Percentiles rank a stretch among this genome's conserved stretches.
phyloP scores from a whole-genome alignment of 768 basidiomycete species.

The Brasilioporus rufonigricans region DNA sequence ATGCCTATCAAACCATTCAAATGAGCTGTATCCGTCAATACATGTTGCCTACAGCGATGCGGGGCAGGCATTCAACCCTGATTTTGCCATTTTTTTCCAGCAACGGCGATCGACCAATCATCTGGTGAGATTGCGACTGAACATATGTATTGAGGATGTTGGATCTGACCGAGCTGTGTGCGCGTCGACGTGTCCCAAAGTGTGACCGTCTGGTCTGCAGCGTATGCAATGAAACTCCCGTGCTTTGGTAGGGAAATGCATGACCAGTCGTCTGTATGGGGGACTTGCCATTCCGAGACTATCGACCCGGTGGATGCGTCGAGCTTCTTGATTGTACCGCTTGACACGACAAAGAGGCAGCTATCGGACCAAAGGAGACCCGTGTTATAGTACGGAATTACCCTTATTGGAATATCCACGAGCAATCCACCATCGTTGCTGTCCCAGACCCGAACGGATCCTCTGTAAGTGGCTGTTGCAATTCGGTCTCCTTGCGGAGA shows the following conservation, averaged over 20 bases:
- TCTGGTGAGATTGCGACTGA: background rate
- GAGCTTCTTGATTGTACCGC: background rate
- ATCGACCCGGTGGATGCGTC: background rate
- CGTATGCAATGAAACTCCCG: background rate
- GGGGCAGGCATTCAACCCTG: background rate
- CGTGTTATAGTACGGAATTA: background rate
- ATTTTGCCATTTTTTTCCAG: background rate
- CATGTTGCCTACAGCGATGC: background rate
- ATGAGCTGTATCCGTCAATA: background rate
- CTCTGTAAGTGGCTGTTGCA: background rate
- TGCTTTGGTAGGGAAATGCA: background rate
- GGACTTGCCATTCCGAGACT: background rate
- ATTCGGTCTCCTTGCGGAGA: background rate
- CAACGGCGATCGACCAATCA: background rate
- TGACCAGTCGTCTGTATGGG: background rate
- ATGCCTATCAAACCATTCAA: background rate
- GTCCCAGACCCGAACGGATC: background rate
- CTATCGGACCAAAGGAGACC: background rate
- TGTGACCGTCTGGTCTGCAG: background rate
- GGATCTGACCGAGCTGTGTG: background rate
- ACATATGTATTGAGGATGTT: background rate
- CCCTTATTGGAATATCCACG: background rate
- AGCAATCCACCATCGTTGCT: background rate
- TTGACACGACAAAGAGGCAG: background rate
- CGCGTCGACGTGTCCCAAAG: background rate